Percentiles rank a stretch among this genome's conserved stretches.
These are phyloP conservation scores for Fragaria ananassa DNA, from an alignment of 306 rosid genomes.

Conservation along the genomic window DNA sequence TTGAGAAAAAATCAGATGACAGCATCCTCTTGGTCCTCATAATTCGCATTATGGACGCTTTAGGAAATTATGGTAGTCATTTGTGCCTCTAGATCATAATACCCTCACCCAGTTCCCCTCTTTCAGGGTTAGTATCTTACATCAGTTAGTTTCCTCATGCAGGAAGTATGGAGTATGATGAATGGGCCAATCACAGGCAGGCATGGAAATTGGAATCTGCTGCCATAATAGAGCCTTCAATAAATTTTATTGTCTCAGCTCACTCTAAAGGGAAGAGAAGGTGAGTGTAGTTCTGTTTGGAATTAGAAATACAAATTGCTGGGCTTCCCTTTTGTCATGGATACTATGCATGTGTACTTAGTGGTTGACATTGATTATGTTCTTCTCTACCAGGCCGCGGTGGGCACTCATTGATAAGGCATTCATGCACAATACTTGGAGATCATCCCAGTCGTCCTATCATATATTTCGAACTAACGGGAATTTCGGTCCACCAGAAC, in stretches of 20 bases:
- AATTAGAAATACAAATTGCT: neutral
- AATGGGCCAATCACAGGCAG: slow-evolving; percentile 97
- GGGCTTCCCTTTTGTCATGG: slow-evolving; percentile 16
- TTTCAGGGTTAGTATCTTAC: slow-evolving; percentile 14
- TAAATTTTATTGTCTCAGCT: slow-evolving; percentile 75
- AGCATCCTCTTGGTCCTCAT: slow-evolving; percentile 85
- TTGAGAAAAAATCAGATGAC: slow-evolving; percentile 88
- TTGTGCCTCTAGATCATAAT: slow-evolving; percentile 1
- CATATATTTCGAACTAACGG: slow-evolving; percentile 75
- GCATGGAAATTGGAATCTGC: slow-evolving; percentile 99
- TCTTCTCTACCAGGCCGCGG: slow-evolving; percentile 66
- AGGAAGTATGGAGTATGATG: slow-evolving; percentile 97
- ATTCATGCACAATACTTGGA: slow-evolving; percentile 96
- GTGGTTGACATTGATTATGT: slow-evolving; percentile 19
- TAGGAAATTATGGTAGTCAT: slow-evolving; percentile 85
- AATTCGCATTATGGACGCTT: slow-evolving; percentile 91
- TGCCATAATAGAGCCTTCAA: slow-evolving; percentile 86
- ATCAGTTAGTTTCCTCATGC: slow-evolving; percentile 15
- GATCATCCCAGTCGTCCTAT: slow-evolving; percentile 95
- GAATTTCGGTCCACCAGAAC: slow-evolving; percentile 68
- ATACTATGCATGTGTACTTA: slow-evolving; percentile 16
- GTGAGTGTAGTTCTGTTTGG: slow-evolving; percentile 34
- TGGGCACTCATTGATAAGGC: slow-evolving; percentile 99
- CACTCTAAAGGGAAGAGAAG: slow-evolving; percentile 89
- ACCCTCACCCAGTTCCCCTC: neutral